phyloP scores from a whole-genome alignment of 257 asterid genomes.

The Nicotiana undulata region DNA sequence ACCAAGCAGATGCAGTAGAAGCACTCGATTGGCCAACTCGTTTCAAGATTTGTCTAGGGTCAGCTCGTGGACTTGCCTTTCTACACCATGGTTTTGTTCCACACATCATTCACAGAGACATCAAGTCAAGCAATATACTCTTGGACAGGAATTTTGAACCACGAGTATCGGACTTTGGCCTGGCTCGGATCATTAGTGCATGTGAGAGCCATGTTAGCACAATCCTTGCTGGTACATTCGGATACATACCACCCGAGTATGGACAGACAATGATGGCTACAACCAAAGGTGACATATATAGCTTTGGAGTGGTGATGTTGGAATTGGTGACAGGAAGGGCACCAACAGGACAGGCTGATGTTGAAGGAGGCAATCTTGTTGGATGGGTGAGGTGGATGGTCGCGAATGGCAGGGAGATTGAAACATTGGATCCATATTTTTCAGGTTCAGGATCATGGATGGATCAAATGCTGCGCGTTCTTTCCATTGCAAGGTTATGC shows the following conservation, averaged over 20 bases:
- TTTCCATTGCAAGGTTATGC: slow-evolving; percentile 54
- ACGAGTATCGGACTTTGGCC: slow-evolving; percentile 69
- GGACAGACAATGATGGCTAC: slow-evolving; percentile 83
- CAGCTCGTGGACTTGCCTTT: slow-evolving; percentile 66
- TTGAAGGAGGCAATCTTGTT: slow-evolving; percentile 80
- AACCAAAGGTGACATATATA: slow-evolving; percentile 64
- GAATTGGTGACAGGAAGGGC: slow-evolving; percentile 67
- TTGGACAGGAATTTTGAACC: slow-evolving; percentile 50
- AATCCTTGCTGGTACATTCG: slow-evolving; percentile 66
- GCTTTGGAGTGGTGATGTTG: slow-evolving; percentile 82
- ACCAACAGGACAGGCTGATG: slow-evolving; percentile 69
- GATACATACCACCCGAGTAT: slow-evolving; percentile 84
- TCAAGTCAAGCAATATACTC: slow-evolving; percentile 71
- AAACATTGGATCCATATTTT: slow-evolving; percentile 30
- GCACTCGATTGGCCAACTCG: slow-evolving; percentile 61
- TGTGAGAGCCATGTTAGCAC: slow-evolving; percentile 77
- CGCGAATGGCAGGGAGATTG: slow-evolving; percentile 31
- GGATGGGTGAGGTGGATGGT: slow-evolving; percentile 84
- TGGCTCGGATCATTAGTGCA: slow-evolving; percentile 75
- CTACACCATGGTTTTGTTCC: slow-evolving; percentile 79
- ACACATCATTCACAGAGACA: slow-evolving; percentile 75
- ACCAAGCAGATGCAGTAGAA: slow-evolving; percentile 25
- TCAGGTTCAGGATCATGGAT: slow-evolving; percentile 15
- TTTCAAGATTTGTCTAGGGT: slow-evolving; percentile 58
- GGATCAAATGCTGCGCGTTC: slow-evolving; percentile 50